phyloP scores from a whole-genome alignment of 2,329 filamentous ascomycete genomes.

The Stemphylium lycopersici region DNA sequence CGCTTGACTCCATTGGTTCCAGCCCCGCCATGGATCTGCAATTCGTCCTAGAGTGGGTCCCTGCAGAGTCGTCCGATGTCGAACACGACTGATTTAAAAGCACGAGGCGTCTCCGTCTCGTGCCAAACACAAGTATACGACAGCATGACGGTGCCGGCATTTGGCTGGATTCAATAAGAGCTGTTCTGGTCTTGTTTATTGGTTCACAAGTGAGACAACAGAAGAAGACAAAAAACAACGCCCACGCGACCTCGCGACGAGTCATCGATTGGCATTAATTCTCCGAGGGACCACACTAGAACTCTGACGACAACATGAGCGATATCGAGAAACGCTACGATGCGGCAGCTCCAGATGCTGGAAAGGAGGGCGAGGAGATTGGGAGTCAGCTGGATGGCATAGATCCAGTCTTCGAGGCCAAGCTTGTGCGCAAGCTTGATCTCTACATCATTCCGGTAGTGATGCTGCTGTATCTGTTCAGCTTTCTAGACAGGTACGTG shows the following conservation, averaged over 20 bases:
- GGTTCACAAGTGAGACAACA: neutral
- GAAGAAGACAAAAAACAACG: neutral
- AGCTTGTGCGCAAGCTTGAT: slow-evolving; percentile 70
- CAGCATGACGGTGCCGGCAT: slow-evolving; percentile 29
- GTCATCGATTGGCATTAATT: slow-evolving; percentile 7
- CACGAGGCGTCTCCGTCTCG: slow-evolving; percentile 13
- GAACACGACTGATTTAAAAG: slow-evolving; percentile 30
- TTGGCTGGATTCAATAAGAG: slow-evolving; percentile 20
- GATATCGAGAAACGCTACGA: slow-evolving; percentile 36
- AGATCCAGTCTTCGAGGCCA: slow-evolving; percentile 56
- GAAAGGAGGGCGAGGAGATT: slow-evolving; percentile 31
- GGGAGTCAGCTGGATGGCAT: slow-evolving; percentile 39
- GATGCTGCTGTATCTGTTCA: slow-evolving; percentile 74
- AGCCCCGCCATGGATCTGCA: slow-evolving; percentile 35
- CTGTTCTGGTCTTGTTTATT: neutral
- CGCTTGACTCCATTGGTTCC: slow-evolving; percentile 21
- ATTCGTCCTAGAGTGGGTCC: slow-evolving; percentile 10
- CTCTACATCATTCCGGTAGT: slow-evolving; percentile 68
- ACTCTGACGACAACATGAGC: slow-evolving; percentile 28
- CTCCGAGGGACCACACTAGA: neutral
- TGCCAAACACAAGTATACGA: slow-evolving; percentile 14
- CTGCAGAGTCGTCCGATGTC: slow-evolving; percentile 14
- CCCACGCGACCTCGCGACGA: neutral
- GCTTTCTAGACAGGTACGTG: slow-evolving; percentile 72
- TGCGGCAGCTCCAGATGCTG: slow-evolving; percentile 12